phyloP scores from a whole-genome alignment of 2,329 filamentous ascomycete genomes.

The Colletotrichum salicis region DNA sequence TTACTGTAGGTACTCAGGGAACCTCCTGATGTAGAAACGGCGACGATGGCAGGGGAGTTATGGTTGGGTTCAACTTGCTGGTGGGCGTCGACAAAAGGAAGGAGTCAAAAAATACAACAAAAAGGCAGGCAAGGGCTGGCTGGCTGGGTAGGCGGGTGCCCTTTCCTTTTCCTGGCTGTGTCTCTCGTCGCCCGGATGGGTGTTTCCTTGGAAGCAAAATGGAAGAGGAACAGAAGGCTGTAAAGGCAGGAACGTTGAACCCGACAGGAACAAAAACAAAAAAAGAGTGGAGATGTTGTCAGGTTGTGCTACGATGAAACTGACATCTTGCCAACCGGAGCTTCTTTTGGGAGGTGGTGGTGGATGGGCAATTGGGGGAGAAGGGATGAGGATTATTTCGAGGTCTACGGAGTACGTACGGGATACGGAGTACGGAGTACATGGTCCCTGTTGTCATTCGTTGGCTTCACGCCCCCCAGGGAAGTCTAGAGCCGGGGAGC shows the following conservation, averaged over 20 bases:
- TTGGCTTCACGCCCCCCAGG: constrained; percentile 18
- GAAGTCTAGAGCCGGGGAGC: constrained; percentile 4
- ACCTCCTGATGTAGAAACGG: neutral
- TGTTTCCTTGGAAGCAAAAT: constrained; percentile 18
- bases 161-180: constrained; percentile 4
- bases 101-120: neutral
- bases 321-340: constrained; percentile 31
- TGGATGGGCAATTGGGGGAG: constrained; percentile 24
- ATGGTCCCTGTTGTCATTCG: neutral
- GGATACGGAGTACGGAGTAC: neutral
- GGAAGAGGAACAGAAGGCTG: constrained; percentile 10
- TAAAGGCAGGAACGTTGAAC: neutral
- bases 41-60: neutral
- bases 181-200: neutral
- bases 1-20: neutral
- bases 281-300: constrained; percentile 32
- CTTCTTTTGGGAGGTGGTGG: constrained; percentile 21
- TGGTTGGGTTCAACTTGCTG: neutral
- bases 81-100: neutral
- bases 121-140: neutral
- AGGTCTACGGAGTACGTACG: constrained; percentile 13
- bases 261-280: constrained; percentile 1
- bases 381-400: constrained; percentile 33
- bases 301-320: constrained; percentile 36
- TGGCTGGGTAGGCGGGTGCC: neutral